phyloP scores from a whole-genome alignment of 805 yeast genomes.

The Yarrowia deformans region DNA sequence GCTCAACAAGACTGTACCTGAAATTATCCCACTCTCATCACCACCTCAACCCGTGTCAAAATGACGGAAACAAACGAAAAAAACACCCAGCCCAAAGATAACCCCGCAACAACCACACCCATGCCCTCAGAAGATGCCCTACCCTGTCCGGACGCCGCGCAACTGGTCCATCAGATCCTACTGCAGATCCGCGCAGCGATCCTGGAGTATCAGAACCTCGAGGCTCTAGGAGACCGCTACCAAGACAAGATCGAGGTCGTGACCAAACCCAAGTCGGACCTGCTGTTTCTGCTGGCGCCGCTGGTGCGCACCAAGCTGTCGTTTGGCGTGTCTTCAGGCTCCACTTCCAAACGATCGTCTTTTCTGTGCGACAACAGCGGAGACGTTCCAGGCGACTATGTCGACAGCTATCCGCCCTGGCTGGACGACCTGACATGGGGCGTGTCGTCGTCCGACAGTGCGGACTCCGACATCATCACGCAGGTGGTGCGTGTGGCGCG shows the following conservation, averaged over 20 bases:
- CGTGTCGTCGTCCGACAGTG: conserved; percentile 12
- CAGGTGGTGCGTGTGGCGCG: conserved; percentile 6
- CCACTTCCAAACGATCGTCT: conserved; percentile 1
- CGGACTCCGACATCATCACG: conserved; percentile 4
- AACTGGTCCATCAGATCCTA: conserved; percentile 15
- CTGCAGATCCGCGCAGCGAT: conserved; percentile 38
- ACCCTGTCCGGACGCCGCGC: conserved; percentile 14
- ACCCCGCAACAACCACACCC: background rate
- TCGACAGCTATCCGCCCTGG: conserved; percentile 27
- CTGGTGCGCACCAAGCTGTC: conserved; percentile 24
- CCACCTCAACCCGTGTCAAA: too few species aligned
- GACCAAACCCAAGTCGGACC: conserved; percentile 33
- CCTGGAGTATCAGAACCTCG: conserved; percentile 35
- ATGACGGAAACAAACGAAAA: background rate
- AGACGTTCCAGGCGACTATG: conserved; percentile 11
- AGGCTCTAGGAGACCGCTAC: conserved; percentile 34
- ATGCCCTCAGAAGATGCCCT: background rate
- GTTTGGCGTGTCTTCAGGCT: conserved; percentile 11
- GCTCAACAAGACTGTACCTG: too few species aligned
- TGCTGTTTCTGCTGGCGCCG: conserved; percentile 27
- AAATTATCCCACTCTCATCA: too few species aligned
- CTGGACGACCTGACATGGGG: conserved; percentile 36
- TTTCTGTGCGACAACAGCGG: conserved; percentile 4
- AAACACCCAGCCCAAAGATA: background rate
- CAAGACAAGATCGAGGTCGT: conserved; percentile 28